phyloP scores from a whole-genome alignment of 257 asterid species.

The Perilla frutescens region DNA sequence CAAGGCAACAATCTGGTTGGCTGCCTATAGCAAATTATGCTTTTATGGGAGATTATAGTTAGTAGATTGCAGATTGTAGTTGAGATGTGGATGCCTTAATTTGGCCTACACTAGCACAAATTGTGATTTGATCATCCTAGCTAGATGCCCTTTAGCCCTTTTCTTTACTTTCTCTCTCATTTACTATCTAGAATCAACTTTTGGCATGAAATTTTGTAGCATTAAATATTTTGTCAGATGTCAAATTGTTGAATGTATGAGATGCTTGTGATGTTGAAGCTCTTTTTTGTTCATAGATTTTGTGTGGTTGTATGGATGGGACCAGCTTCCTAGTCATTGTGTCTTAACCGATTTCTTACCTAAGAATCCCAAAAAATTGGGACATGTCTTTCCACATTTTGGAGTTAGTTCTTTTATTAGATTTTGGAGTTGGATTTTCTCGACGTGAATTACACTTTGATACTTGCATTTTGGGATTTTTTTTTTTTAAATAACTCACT shows the following conservation, averaged over 20 bases:
- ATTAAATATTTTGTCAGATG: not conserved
- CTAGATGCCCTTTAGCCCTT: no score
- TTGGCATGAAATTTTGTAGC: not conserved
- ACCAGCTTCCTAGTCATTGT: constrained; percentile 24
- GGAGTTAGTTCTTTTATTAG: no score
- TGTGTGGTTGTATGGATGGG: constrained; percentile 37
- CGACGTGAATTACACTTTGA: no score
- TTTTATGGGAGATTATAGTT: constrained; percentile 30
- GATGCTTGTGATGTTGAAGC: constrained; percentile 17
- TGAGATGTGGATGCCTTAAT: constrained; percentile 40
- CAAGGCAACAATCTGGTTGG: constrained; percentile 31
- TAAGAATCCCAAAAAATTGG: constrained; percentile 37
- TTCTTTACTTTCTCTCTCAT: not conserved
- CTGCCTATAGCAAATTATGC: not conserved
- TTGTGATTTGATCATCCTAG: not conserved
- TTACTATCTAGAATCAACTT: not conserved
- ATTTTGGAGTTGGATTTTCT: no score
- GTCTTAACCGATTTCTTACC: constrained; percentile 37
- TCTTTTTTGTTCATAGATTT: constrained; percentile 29
- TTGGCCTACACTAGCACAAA: not conserved
- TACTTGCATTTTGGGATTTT: no score
- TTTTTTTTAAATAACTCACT: no score
- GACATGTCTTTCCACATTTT: not conserved
- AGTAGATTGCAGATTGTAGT: constrained; percentile 48
- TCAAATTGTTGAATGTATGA: not conserved